These are phyloP conservation scores for Porcisia hertigi DNA, from an alignment of 208 protist genomes.

Conservation along the genomic window DNA sequence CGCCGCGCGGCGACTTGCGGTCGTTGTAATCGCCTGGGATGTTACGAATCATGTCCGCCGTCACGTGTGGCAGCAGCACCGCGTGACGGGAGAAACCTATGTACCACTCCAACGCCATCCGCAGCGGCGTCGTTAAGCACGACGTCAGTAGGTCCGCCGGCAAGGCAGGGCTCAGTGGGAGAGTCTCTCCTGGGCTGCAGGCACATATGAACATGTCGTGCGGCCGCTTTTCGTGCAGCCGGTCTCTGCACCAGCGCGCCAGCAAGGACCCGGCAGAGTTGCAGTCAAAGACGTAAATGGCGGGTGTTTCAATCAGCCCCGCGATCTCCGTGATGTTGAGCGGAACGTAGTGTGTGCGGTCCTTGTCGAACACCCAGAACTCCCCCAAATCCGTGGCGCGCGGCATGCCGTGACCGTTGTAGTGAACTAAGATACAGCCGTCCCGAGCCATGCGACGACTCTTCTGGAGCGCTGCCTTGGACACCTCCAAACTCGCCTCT, in stretches of 20 bases:
- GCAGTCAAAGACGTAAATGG: slow-evolving; percentile 99
- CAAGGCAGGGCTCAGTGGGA: slow-evolving; percentile 97
- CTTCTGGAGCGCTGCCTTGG: slow-evolving; percentile 84
- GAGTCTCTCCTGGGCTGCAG: slow-evolving; percentile 92
- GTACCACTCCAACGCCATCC: slow-evolving; percentile 96
- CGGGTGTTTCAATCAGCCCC: slow-evolving; percentile 91
- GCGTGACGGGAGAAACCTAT: slow-evolving; percentile 74
- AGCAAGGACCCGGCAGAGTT: slow-evolving; percentile 91
- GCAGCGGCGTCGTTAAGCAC: slow-evolving; percentile 98
- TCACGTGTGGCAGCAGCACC: slow-evolving; percentile 85
- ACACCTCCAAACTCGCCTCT: slow-evolving; percentile 95
- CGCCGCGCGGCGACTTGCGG: slow-evolving; percentile 92
- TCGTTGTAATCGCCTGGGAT: slow-evolving; percentile 75
- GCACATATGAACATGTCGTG: slow-evolving; percentile 96
- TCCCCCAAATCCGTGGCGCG: slow-evolving; percentile 96
- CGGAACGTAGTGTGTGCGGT: slow-evolving; percentile 98
- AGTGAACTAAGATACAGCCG: slow-evolving; percentile 97
- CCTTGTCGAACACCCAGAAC: slow-evolving; percentile 98
- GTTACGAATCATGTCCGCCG: slow-evolving; percentile 84
- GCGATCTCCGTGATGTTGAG: slow-evolving; percentile 96
- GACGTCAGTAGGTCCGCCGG: slow-evolving; percentile 99
- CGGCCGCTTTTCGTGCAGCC: slow-evolving; percentile 62
- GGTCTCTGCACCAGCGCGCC: slow-evolving; percentile 75
- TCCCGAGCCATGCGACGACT: slow-evolving; percentile 82
- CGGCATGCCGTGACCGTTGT: slow-evolving; percentile 99